Base-by-base conservation (phyloP, 805 yeast species). In the Yamadazyma olivae region DNA sequence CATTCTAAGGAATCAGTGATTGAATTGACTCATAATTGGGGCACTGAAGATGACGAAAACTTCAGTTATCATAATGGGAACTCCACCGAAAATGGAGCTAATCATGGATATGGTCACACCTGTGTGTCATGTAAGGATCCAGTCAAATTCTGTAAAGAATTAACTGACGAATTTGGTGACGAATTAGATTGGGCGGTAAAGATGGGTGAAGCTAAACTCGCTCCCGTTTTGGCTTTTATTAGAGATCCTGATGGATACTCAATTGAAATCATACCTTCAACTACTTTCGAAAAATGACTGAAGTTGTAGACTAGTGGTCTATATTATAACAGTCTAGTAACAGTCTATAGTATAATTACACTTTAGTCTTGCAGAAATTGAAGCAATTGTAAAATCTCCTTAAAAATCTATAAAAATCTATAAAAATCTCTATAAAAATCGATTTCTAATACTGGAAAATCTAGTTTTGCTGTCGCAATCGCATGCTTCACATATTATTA, bases 11-110 rank as follows among this genome's bases (percentile, higher is more conserved):
- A 86, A 56, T 81, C 91, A 15, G 62, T 93, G 9, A 59, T 93
- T 37, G 99, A 93, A 64, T 71, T 93, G 55, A 91, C 98, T 31
- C 91, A 88, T 66, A 93, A 93, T 67, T 91, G 88, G 82, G 99
- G 98, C 16, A 87, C 97, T 16, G 99, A 93, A 57, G 53, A 64
- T 15, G 96, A 91, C 43, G 71, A 74, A 13, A 70, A 73, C 4
- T 86, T 88, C 64, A 64, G 71, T 34, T 93, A 91, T 61, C 95
- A 89, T 61, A 79, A 77, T 44, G 96, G 96, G 41, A 88, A 89
- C 59, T 50, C 61, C 28, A 64, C 70, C 17, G 70, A 60, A 20
- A 54, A 61, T 35, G 78, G 78, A 13, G 70, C 77, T 29, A 81
- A 83, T 17, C 81, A 77, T 53, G 98, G 98, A 10, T 93, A 75